These are phyloP conservation scores for Flaveria trinervia DNA, from an alignment of 129 eudicot genomes.

Conservation along the genomic window DNA sequence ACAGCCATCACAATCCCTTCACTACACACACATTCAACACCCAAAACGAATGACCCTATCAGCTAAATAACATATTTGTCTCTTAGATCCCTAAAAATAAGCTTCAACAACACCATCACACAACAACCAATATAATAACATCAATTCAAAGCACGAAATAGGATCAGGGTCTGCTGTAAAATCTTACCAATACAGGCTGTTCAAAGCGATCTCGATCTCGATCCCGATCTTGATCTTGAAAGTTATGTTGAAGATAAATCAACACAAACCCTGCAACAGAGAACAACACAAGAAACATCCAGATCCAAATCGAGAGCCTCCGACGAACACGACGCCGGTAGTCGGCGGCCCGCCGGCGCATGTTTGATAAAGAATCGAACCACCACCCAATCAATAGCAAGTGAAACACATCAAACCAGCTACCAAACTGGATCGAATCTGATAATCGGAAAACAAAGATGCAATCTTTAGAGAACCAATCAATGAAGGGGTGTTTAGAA, in stretches of 20 bases:
- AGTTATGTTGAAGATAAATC: conserved; percentile 66
- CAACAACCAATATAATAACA: background rate
- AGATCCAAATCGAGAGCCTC: conserved; percentile 75
- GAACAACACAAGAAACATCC: conserved; percentile 65
- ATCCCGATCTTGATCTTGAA: conserved; percentile 6
- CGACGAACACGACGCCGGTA: conserved; percentile 91
- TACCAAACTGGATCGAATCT: conserved; percentile 6
- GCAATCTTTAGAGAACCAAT: conserved; percentile 21
- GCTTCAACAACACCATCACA: background rate
- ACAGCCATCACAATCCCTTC: background rate
- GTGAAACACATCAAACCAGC: background rate
- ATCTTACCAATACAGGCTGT: conserved; percentile 52
- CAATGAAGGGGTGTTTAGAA: background rate
- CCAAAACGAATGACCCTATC: conserved; percentile 18
- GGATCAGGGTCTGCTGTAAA: conserved; percentile 1
- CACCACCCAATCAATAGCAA: no score
- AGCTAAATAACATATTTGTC: background rate
- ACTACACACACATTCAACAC: background rate
- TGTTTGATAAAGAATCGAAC: conserved; percentile 35
- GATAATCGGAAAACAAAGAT: conserved; percentile 2
- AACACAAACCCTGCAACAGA: conserved; percentile 60
- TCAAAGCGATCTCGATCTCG: conserved; percentile 50
- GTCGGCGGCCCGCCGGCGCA: conserved; percentile 96
- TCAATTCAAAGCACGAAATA: background rate
- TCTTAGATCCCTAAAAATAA: conserved; percentile 8